Percentiles rank a stretch among this genome's conserved stretches.
phyloP scores from a whole-genome alignment of 2,329 filamentous ascomycete genomes.

The Penicillium sp. region DNA sequence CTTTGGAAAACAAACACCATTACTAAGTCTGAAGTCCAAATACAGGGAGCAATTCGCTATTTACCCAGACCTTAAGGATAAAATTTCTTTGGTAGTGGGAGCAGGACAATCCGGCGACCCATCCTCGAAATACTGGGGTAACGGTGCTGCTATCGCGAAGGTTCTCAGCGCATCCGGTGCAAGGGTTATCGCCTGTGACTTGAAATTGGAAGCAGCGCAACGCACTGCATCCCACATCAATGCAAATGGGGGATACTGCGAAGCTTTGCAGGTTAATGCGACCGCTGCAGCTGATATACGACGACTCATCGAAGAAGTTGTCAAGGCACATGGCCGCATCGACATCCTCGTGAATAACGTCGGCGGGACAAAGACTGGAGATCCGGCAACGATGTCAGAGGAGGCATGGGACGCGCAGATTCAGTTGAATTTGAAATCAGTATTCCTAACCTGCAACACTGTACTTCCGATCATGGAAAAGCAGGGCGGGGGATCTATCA shows the following conservation, averaged over 20 bases:
- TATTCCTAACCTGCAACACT: slow-evolving; percentile 57
- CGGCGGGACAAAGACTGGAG: slow-evolving; percentile 58
- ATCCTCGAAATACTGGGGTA: slow-evolving; percentile 51
- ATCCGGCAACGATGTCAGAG: slow-evolving; percentile 54
- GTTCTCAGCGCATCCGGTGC: slow-evolving; percentile 53
- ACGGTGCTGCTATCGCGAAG: slow-evolving; percentile 55
- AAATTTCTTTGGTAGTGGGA: slow-evolving; percentile 24
- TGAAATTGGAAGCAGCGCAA: slow-evolving; percentile 46
- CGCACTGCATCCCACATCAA: slow-evolving; percentile 45
- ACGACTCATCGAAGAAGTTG: slow-evolving; percentile 53
- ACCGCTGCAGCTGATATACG: slow-evolving; percentile 58
- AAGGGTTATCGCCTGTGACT: slow-evolving; percentile 54
- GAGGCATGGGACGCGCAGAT: slow-evolving; percentile 58
- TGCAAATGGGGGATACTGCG: slow-evolving; percentile 31
- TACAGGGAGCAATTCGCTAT: slow-evolving; percentile 1
- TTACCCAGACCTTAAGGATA: slow-evolving; percentile 23
- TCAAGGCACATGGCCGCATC: slow-evolving; percentile 58
- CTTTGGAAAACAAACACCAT: neutral
- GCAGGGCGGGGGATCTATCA: slow-evolving; percentile 49
- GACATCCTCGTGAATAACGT: slow-evolving; percentile 66
- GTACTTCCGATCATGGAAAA: slow-evolving; percentile 60
- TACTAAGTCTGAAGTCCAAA: neutral
- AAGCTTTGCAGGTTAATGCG: slow-evolving; percentile 54
- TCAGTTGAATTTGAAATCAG: slow-evolving; percentile 59
- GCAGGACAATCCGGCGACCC: slow-evolving; percentile 41